Evolutionary conservation across 2,329 filamentous ascomycete species (phyloP).

Genomic region (Penicillium griseofulvum): DNA sequence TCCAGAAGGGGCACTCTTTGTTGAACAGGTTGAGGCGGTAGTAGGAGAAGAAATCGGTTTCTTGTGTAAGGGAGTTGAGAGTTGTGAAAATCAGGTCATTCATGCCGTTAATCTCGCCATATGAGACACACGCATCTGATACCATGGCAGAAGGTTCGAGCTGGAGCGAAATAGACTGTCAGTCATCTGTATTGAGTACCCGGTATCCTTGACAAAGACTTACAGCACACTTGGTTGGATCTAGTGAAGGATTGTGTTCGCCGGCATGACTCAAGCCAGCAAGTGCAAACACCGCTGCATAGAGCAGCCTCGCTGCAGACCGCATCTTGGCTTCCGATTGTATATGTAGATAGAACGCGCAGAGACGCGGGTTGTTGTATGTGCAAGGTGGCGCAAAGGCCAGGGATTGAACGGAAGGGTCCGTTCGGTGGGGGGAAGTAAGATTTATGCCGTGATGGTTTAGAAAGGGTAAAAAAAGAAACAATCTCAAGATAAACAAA

Average conservation of each 20-base stretch:
- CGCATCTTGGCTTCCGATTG: constrained; percentile 44
- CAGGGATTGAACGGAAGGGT: neutral
- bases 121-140: constrained; percentile 91
- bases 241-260: constrained; percentile 39
- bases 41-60: constrained; percentile 97
- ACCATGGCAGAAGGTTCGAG: constrained; percentile 87
- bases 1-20: constrained; percentile 94
- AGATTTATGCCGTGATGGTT: neutral
- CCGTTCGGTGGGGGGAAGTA: neutral
- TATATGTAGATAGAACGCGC: neutral
- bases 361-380: neutral
- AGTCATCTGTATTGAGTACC: neutral
- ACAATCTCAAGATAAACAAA: neutral
- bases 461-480: neutral
- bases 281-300: constrained; percentile 61
- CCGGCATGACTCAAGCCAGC: constrained; percentile 50
- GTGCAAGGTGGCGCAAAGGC: constrained; percentile 4
- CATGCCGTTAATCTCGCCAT: constrained; percentile 80
- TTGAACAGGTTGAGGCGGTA: constrained; percentile 94
- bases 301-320: constrained; percentile 56
- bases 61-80: constrained; percentile 74
- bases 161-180: constrained; percentile 48
- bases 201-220: constrained; percentile 29
- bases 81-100: constrained; percentile 75
- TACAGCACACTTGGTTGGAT: constrained; percentile 54